A percentile compares a stretch with the other conserved stretches of the same genome.
Conservation (phyloP, 1,284 basidiomycete species). For the Porogramme epimiltina region DNA sequence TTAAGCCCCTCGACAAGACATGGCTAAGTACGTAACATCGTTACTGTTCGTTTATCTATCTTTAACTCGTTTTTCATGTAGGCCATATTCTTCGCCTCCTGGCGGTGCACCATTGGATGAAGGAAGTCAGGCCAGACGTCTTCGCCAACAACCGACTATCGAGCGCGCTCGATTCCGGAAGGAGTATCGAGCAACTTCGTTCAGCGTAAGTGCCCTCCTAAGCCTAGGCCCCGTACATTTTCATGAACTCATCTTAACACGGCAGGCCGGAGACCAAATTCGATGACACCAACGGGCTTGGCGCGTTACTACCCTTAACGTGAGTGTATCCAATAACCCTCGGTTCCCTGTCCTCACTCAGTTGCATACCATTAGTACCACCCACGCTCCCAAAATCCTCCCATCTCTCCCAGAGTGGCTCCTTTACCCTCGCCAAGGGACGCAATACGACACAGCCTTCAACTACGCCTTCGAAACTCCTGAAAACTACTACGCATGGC, state of each 20-base stretch:
- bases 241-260: not conserved
- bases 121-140: conserved; percentile 63
- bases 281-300: conserved; percentile 55
- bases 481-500: not conserved
- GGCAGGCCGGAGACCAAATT: conserved; percentile 60
- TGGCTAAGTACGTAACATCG: conserved; percentile 8
- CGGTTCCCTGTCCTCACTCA: not conserved
- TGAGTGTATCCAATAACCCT: too few species aligned
- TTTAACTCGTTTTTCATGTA: conserved; percentile 25
- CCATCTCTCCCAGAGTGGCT: not conserved
- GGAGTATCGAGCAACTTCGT: conserved; percentile 41
- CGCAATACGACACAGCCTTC: not conserved
- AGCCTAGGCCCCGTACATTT: not conserved
- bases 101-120: conserved; percentile 69
- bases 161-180: conserved; percentile 64
- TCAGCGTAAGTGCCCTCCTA: not conserved
- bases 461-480: not conserved
- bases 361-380: not conserved
- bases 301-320: conserved; percentile 68
- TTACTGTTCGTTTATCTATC: not conserved
- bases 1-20: conserved; percentile 9
- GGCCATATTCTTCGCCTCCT: conserved; percentile 71
- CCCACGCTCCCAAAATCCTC: not conserved
- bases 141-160: conserved; percentile 70
- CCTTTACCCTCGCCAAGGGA: not conserved